These are phyloP conservation scores for Fusarium pseudocircinatum DNA, from an alignment of 2,329 filamentous ascomycete genomes.

Conservation along the genomic window DNA sequence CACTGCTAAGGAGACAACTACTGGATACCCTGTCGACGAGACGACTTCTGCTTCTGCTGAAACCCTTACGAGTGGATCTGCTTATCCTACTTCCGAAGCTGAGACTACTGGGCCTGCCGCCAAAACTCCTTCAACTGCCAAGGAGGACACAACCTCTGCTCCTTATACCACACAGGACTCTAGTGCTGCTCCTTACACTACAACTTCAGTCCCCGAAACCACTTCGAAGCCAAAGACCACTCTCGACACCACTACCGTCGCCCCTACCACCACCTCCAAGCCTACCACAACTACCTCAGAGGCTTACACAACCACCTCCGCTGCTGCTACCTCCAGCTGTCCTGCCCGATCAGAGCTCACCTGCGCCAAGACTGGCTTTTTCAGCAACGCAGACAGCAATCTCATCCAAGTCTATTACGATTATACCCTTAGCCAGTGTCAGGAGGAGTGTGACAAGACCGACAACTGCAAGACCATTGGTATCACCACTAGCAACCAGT, in stretches of 20 bases:
- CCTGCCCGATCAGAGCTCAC: conserved; percentile 1
- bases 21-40: neutral
- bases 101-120: neutral
- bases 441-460: conserved; percentile 1
- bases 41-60: neutral
- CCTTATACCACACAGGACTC: neutral
- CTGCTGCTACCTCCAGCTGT: conserved; percentile 5
- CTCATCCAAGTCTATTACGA: neutral
- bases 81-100: neutral
- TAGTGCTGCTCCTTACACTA: neutral
- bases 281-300: conserved; percentile 17
- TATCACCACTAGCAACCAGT: conserved; percentile 11
- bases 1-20: neutral
- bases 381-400: neutral
- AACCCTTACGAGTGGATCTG: neutral
- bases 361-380: conserved; percentile 13
- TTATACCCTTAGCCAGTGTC: conserved; percentile 1
- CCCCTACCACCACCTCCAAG: neutral
- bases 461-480: conserved; percentile 20
- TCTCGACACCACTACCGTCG: neutral
- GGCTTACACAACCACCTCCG: conserved; percentile 10
- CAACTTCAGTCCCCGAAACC: conserved; percentile 1
- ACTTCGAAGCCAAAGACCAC: conserved; percentile 14
- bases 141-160: neutral
- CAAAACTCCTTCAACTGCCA: neutral